phyloP scores from a whole-genome alignment of 306 rosid species.

The Arachis stenosperma region DNA sequence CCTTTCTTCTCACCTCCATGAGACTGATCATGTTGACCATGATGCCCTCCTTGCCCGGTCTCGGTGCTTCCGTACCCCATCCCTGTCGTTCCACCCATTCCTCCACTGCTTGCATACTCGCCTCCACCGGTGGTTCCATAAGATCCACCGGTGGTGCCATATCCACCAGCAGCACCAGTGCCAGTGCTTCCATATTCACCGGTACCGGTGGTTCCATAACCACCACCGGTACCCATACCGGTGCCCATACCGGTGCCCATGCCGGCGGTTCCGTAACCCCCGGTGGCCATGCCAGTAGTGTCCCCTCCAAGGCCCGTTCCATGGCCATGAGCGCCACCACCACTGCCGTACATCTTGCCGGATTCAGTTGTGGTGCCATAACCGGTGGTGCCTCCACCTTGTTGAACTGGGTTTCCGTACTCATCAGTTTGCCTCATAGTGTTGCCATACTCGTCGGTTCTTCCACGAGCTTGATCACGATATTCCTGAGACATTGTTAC shows the following conservation, averaged over 20 bases:
- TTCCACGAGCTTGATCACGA: constrained; percentile 17
- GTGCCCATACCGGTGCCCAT: neutral
- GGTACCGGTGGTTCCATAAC: constrained; percentile 5
- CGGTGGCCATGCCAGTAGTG: neutral
- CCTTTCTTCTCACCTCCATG: constrained; percentile 37
- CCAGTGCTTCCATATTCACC: constrained; percentile 2
- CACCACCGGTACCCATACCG: neutral
- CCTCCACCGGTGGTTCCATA: neutral
- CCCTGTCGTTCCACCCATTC: neutral
- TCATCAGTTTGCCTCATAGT: constrained; percentile 31
- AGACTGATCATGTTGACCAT: neutral
- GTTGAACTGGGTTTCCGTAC: constrained; percentile 25
- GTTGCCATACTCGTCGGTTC: constrained; percentile 34
- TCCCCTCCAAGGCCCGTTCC: neutral
- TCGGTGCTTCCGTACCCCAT: neutral
- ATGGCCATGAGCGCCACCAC: neutral
- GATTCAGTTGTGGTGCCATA: neutral
- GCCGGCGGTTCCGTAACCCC: neutral
- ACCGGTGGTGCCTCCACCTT: neutral
- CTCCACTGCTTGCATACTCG: neutral
- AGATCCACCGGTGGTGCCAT: neutral
- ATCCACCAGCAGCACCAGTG: neutral
- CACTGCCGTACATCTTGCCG: neutral
- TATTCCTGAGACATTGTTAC: constrained; percentile 22
- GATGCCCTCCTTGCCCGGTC: neutral